These are phyloP conservation scores for Globisporangium heterothallicum DNA, from an alignment of 352 stramenopile species.

Conservation along the genomic window DNA sequence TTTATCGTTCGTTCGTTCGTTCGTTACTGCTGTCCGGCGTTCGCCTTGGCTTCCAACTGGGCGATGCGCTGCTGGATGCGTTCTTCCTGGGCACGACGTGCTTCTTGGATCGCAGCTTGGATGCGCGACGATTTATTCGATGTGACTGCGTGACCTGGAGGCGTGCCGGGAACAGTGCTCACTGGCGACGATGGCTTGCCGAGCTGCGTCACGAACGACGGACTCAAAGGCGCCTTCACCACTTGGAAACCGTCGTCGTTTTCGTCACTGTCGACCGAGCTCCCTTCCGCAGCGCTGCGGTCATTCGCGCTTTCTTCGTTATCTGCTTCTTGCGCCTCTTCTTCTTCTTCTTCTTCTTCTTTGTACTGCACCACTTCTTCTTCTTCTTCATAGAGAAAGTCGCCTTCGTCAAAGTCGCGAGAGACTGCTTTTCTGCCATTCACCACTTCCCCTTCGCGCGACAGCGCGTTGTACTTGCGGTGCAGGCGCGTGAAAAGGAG, in stretches of 20 bases:
- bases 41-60: slow-evolving; percentile 26
- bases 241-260: slow-evolving; percentile 40
- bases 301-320: slow-evolving; percentile 22
- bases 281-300: slow-evolving; percentile 11
- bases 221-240: slow-evolving; percentile 22
- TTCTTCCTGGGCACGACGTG: slow-evolving; percentile 40
- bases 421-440: slow-evolving; percentile 22
- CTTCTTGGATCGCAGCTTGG: slow-evolving; percentile 44
- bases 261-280: slow-evolving; percentile 16
- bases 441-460: slow-evolving; percentile 15
- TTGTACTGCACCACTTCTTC: slow-evolving; percentile 30
- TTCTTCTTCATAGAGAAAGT: slow-evolving; percentile 44
- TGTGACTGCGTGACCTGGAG: slow-evolving; percentile 24
- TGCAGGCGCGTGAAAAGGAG: slow-evolving; percentile 70
- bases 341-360: slow-evolving; percentile 32
- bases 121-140: slow-evolving; percentile 40
- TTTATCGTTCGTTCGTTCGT: not conserved
- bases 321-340: slow-evolving; percentile 23
- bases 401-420: slow-evolving; percentile 37
- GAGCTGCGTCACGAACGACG: slow-evolving; percentile 7
- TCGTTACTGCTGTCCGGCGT: not conserved
- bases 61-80: slow-evolving; percentile 60
- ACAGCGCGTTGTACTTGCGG: slow-evolving; percentile 74
- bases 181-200: slow-evolving; percentile 12
- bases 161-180: slow-evolving; percentile 22